Base-by-base conservation (phyloP, 2,329 filamentous ascomycete species). In the Conoideocrella luteorostrata region DNA sequence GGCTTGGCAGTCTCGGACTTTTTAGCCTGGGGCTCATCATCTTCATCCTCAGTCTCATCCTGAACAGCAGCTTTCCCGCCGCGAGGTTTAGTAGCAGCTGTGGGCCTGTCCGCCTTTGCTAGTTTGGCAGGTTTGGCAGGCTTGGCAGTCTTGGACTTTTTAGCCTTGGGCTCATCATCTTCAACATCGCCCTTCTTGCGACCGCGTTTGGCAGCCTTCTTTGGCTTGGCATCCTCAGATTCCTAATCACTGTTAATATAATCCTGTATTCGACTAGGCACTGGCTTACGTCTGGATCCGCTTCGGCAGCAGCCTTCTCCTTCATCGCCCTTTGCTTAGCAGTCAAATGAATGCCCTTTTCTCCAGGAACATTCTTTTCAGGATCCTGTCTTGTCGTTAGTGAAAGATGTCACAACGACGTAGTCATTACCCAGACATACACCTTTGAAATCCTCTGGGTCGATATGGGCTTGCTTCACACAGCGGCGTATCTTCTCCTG, bases 391-490 rank as follows among this genome's bases (percentile, higher is more conserved):
- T 40, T 39, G 20, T 12, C 23, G n/a, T 24, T n/a, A 39, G 38
- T 33, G n/a, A n/a, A n/a, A n/a, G n/a, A n/a, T n/a, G n/a, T n/a
- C n/a, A n/a, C n/a, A n/a, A n/a, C n/a, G n/a, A 18, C 26, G 20
- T 28, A 22, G 23, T 22, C 4, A 12, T 28, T 20, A 22, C 6
- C n/a, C 54, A 20, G 24, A 71, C 85, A 67, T 75, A 95, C 89
- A 11, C 88, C 88, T 26, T 84, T 91, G 80, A 88, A 96, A 54
- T 96, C 91, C 41, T 87, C 83, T 33, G 88, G 75, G 52, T 86
- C 84, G 54, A 97, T 84, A 55, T 93, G 86, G 20, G 88, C 88
- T 59, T 90, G 76, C 46, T 76, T 72, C 20, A 96, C 63, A 41
- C 85, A 87, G 36, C 75, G 76, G 40, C 76, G 72, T 51, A 96